Conservation (phyloP, 2,329 filamentous ascomycete genomes). For the Sporothrix humicola region DNA sequence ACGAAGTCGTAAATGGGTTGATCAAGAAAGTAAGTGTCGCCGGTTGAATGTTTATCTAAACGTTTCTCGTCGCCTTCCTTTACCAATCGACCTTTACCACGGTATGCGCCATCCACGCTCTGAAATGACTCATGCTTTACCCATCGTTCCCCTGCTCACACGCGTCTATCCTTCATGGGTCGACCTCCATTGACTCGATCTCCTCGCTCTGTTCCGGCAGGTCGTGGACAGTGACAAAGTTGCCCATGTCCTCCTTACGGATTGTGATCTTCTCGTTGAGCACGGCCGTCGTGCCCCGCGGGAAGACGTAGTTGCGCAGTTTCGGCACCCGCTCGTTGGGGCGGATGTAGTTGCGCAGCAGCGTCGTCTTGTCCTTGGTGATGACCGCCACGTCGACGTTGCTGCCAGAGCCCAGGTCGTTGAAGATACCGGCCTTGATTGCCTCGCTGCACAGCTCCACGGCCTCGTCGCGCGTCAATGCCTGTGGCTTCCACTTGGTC, state of each 20-base stretch:
- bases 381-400: conserved; percentile 98
- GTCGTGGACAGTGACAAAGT: conserved; percentile 92
- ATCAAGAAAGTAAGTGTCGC: background rate
- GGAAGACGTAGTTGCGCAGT: conserved; percentile 90
- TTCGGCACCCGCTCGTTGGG: conserved; percentile 92
- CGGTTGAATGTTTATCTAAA: too few relatives aligned
- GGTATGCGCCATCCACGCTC: conserved; percentile 2
- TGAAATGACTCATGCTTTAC: background rate
- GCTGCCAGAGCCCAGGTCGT: conserved; percentile 94
- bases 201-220: conserved; percentile 63
- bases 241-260: conserved; percentile 88
- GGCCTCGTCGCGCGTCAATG: conserved; percentile 79
- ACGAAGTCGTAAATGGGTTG: background rate
- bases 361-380: conserved; percentile 89
- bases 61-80: background rate
- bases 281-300: conserved; percentile 89
- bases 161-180: conserved; percentile 53
- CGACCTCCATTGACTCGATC: conserved; percentile 71
- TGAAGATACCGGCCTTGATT: conserved; percentile 97
- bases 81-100: background rate
- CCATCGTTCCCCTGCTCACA: conserved; percentile 8
- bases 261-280: conserved; percentile 91
- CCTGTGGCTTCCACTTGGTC: conserved; percentile 81
- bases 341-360: conserved; percentile 90
- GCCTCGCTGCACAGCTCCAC: conserved; percentile 82